A percentile compares a stretch with the other conserved stretches of the same genome.
Conservation (phyloP, 2,329 filamentous ascomycete genomes). For the Nemania abortiva region DNA sequence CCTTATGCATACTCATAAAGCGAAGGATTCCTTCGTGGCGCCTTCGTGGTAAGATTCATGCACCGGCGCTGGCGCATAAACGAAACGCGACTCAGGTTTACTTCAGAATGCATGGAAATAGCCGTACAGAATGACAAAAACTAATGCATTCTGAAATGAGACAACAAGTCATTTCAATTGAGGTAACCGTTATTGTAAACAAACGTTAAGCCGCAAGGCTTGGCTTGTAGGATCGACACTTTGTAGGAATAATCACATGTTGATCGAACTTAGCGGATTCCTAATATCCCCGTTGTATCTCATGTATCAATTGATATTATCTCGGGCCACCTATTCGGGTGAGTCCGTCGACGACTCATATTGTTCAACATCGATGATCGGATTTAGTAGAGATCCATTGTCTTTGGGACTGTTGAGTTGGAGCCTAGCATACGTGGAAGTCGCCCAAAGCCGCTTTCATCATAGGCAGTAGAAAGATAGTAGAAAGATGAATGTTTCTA, state of each 20-base stretch:
- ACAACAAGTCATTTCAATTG: not conserved
- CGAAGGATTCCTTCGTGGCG: no score
- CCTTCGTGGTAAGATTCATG: constrained; percentile 33
- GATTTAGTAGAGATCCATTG: not conserved
- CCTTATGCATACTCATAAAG: constrained; percentile 20
- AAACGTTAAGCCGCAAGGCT: not conserved
- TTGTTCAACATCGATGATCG: not conserved
- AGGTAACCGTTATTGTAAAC: not conserved
- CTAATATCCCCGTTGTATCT: not conserved
- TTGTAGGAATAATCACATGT: not conserved
- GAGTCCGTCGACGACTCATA: not conserved
- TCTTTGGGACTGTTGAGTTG: not conserved
- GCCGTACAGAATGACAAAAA: constrained; percentile 17
- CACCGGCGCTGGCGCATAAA: constrained; percentile 21
- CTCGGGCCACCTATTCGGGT: not conserved
- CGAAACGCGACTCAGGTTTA: not conserved
- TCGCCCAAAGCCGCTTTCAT: no score
- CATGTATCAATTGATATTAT: not conserved
- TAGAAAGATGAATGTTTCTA: no score
- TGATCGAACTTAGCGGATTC: not conserved
- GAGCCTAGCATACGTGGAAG: no score
- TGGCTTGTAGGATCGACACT: not conserved
- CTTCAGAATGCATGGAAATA: not conserved
- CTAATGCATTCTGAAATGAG: constrained; percentile 1
- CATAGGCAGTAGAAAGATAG: no score